Evolutionary conservation across 176 grass and related monocot species (phyloP).

Genomic region (Olyra latifolia): DNA sequence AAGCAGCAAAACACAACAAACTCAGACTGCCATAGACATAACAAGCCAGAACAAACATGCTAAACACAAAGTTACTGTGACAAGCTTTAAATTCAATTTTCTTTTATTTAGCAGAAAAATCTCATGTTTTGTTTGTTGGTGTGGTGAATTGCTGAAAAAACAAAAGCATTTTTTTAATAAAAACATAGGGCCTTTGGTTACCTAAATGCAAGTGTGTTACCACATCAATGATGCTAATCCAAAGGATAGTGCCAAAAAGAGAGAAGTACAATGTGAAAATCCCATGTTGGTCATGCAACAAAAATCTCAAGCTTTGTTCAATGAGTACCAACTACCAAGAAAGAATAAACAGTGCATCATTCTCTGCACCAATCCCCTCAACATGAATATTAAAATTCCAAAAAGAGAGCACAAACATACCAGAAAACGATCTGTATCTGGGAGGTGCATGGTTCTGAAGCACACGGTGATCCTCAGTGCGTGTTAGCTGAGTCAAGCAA

Average conservation of each 20-base stretch:
- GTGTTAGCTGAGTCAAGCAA: constrained; percentile 55
- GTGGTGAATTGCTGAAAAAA: background rate
- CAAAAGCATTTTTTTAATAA: background rate
- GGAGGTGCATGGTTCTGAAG: constrained; percentile 50
- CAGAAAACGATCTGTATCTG: constrained; percentile 68
- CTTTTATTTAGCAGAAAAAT: background rate
- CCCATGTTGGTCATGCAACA: background rate
- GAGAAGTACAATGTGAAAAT: background rate
- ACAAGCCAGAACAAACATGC: background rate
- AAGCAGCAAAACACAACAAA: background rate
- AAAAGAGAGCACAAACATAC: constrained; percentile 42
- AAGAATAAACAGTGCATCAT: background rate
- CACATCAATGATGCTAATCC: background rate
- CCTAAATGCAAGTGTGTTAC: background rate
- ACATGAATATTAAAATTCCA: constrained; percentile 30
- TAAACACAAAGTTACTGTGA: background rate
- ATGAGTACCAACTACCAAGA: background rate
- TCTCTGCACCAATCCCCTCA: background rate
- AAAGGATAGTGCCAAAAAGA: background rate
- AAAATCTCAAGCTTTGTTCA: background rate
- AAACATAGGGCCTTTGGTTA: background rate
- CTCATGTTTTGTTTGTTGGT: background rate
- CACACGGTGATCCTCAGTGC: constrained; percentile 49
- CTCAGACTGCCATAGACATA: background rate
- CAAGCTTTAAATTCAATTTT: background rate